Evolutionary conservation across 169 alveolate species (phyloP).

Genomic region (Besnoitia besnoiti): DNA sequence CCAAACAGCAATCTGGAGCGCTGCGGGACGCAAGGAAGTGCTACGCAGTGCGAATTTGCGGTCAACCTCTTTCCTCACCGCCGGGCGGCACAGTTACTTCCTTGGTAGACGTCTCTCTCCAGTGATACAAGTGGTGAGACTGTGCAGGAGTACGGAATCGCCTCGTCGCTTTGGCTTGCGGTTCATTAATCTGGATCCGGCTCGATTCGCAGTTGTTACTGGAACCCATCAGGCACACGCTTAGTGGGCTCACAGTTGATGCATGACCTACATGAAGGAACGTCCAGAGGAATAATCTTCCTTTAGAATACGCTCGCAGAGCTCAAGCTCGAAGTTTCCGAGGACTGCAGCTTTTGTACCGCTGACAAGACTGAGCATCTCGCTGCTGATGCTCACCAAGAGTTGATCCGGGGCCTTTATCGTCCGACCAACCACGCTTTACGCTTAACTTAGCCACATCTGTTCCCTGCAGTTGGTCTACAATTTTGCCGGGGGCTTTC

Average conservation of each 20-base stretch:
- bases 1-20: not conserved
- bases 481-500: not conserved
- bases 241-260: not conserved
- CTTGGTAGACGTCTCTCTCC: not conserved
- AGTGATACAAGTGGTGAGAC: not conserved
- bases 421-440: not conserved
- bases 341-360: conserved; percentile 19
- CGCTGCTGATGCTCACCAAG: conserved; percentile 3
- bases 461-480: conserved; percentile 21
- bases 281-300: conserved; percentile 42
- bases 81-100: too few relatives aligned
- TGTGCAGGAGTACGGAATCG: not conserved
- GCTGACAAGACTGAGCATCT: not conserved
- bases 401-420: not conserved
- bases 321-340: conserved; percentile 44
- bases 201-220: not conserved
- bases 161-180: not conserved
- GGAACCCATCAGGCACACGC: not conserved
- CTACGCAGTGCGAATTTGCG: too few relatives aligned
- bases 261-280: not conserved
- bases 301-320: not conserved
- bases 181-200: not conserved
- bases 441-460: conserved; percentile 18
- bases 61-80: not conserved
- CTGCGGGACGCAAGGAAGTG: not conserved